Percentiles rank a stretch among this genome's conserved stretches.
Conservation (phyloP, 2,329 filamentous ascomycete genomes). For the Lithohypha guttulata region DNA sequence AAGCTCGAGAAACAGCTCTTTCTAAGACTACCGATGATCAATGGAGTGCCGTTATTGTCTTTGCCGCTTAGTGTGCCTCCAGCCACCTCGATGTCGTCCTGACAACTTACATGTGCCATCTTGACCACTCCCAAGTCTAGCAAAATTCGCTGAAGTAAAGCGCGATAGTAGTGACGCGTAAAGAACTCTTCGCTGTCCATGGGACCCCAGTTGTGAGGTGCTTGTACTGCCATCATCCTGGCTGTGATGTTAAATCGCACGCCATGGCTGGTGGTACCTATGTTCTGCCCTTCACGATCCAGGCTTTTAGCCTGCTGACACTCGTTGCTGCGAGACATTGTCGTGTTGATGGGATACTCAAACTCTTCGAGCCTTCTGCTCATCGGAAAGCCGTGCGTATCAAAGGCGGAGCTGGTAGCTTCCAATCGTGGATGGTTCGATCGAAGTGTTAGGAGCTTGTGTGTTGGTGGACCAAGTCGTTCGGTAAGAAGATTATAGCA, state of each 20-base stretch:
- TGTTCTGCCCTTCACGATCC: constrained; percentile 1
- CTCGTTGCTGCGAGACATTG: not conserved
- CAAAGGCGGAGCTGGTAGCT: constrained; percentile 59
- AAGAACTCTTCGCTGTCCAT: constrained; percentile 80
- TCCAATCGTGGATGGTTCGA: constrained; percentile 61
- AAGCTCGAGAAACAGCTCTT: constrained; percentile 73
- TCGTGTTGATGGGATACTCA: constrained; percentile 30
- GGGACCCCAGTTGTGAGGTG: constrained; percentile 80
- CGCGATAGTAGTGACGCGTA: constrained; percentile 82
- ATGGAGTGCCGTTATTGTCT: constrained; percentile 50
- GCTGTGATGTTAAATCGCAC: constrained; percentile 89
- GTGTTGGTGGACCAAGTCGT: constrained; percentile 72
- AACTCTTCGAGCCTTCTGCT: constrained; percentile 55
- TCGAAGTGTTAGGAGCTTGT: constrained; percentile 69
- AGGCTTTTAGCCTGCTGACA: constrained; percentile 6
- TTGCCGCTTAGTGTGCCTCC: constrained; percentile 19
- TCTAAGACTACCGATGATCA: constrained; percentile 75
- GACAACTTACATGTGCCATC: constrained; percentile 33
- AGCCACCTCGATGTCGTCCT: constrained; percentile 15
- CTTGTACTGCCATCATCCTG: constrained; percentile 96
- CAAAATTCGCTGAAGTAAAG: constrained; percentile 83
- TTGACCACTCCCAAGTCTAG: constrained; percentile 70
- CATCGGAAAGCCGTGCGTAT: constrained; percentile 92
- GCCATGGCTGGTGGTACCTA: constrained; percentile 33
- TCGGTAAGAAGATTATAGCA: constrained; percentile 97